Evolutionary conservation across 2,329 filamentous ascomycete genomes (phyloP), one percentile per base, ranked within the genome.

Genomic region (Curvularia verruculosa): DNA sequence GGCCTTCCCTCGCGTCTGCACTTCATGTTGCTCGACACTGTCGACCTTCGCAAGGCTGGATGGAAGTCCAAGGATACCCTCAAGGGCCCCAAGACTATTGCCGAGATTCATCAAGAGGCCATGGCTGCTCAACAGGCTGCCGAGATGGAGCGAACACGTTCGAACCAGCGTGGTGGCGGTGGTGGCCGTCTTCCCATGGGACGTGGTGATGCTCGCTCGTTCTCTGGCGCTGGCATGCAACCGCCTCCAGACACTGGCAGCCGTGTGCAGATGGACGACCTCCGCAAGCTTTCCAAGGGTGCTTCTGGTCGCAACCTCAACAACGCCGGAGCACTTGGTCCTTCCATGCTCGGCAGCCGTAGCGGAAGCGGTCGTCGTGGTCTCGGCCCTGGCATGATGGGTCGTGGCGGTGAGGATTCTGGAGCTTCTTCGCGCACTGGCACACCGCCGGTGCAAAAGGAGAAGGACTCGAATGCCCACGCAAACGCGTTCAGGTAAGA

Each of bases 51-150:
- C 66, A 86, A 78, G 73, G 81, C 83, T 50, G 83, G 85, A 74
- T 99, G 95, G 95, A 78, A 84, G 59, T 92, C 91, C 55, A 97
- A 96, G 83, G 92, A 96, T 75, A 81, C 82, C 52, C 90, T 93
- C 80, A 98, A 98, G 83, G 95, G 95, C 36, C 95, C 95, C 57
- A 97, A 97, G 87, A 99, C 95, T 8, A 89, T 99, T 51, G 87
- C 92, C 3, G 91, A 98, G 80, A 91, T 99, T 66, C 91, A 92
- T 75, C 89, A 88, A 57, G 90, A 92, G 79, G 92, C 92, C 64
- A 84, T 86, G 51, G 89, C 89, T 60, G 90, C 89, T 43, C 87
- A 90, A 66, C 93, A 94, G 79, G 91, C 92, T 59, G 89, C 89
- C 53, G 93, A 97, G 71, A 78, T 83, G 70, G 84, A 87, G 72